Percentiles rank a stretch among this genome's conserved stretches.
Evolutionary conservation across 1,284 basidiomycete genomes (phyloP).

Genomic region (Heliocybe sulcata): DNA sequence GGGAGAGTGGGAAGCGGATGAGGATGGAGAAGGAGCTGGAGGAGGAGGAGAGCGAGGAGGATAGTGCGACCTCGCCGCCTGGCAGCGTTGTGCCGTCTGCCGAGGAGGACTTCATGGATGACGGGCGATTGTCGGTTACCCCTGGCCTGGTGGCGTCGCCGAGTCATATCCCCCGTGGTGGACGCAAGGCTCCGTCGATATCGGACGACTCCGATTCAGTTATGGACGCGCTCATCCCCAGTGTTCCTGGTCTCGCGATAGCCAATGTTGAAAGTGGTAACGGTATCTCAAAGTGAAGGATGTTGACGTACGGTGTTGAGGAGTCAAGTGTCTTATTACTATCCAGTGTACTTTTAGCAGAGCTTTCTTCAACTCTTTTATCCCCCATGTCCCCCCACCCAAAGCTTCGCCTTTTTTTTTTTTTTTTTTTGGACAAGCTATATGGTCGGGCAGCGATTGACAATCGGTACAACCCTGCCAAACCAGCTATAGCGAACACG

Average conservation of each 20-base stretch:
- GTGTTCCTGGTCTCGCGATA: not conserved
- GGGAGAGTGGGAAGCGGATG: not conserved
- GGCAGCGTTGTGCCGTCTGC: not conserved
- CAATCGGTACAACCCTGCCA: too few species aligned
- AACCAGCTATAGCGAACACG: too few species aligned
- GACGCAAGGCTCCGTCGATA: not conserved
- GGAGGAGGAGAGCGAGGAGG: not conserved
- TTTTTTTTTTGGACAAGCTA: too few species aligned
- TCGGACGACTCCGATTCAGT: not conserved
- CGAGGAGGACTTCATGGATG: not conserved
- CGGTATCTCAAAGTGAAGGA: not conserved
- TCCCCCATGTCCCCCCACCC: not conserved
- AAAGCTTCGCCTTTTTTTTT: not conserved
- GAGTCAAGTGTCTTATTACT: not conserved
- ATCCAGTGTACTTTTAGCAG: not conserved
- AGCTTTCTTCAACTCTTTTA: not conserved
- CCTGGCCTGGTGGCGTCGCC: not conserved
- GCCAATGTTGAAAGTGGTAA: not conserved
- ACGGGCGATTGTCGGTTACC: not conserved
- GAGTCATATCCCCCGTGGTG: not conserved
- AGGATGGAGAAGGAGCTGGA: not conserved
- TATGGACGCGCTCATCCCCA: not conserved
- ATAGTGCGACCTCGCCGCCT: slow-evolving; percentile 2
- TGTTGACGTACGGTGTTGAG: too few species aligned
- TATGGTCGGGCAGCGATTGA: too few species aligned